Percentiles rank a stretch among this genome's conserved stretches.
phyloP scores from a whole-genome alignment of 2,329 filamentous ascomycete species.

The Penicillium hordei region DNA sequence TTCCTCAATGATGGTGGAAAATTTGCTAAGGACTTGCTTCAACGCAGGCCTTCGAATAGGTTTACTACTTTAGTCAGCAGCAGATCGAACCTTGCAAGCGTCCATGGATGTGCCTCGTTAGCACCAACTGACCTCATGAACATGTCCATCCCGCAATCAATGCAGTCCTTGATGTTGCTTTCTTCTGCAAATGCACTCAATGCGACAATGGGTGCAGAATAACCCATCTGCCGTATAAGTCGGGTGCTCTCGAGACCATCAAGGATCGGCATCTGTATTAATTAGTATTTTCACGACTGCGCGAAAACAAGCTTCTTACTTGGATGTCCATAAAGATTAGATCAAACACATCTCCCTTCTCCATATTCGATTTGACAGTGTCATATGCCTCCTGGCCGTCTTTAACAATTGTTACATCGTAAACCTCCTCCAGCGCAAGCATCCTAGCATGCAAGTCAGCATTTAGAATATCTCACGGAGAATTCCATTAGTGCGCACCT shows the following conservation, averaged over 20 bases:
- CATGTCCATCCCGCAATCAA: conserved; percentile 89
- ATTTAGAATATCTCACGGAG: neutral
- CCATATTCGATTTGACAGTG: conserved; percentile 78
- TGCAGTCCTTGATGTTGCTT: conserved; percentile 80
- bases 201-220: conserved; percentile 83
- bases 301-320: conserved; percentile 4
- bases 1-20: conserved; percentile 77
- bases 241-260: conserved; percentile 85
- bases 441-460: conserved; percentile 50
- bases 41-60: conserved; percentile 78
- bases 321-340: conserved; percentile 93
- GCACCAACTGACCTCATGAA: conserved; percentile 58
- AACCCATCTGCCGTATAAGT: conserved; percentile 82
- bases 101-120: neutral
- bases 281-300: neutral
- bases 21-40: conserved; percentile 78
- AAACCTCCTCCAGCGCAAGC: conserved; percentile 53
- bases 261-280: conserved; percentile 75
- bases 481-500: conserved; percentile 10
- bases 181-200: conserved; percentile 89
- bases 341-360: conserved; percentile 69
- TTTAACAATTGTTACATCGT: conserved; percentile 81
- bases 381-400: conserved; percentile 87
- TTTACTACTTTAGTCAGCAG: conserved; percentile 40
- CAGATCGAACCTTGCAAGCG: neutral